Evolutionary conservation across 345 rosid species (phyloP).

Genomic region (Anastatica hierochuntica): DNA sequence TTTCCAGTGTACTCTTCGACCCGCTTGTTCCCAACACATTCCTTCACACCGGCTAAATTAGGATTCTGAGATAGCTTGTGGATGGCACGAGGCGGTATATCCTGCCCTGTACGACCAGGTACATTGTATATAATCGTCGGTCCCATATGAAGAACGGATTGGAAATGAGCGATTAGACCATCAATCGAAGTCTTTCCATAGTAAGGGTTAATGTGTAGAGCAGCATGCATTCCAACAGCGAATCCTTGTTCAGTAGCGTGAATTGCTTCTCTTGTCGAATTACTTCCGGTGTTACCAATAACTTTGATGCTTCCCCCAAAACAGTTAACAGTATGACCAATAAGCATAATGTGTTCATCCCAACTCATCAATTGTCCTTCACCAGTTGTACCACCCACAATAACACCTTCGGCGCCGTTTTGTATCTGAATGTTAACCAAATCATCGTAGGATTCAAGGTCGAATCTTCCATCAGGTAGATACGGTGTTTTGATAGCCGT

Average conservation of each 20-base stretch:
- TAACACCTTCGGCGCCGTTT: conserved; percentile 67
- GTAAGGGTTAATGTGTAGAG: conserved; percentile 89
- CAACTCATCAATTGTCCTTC: conserved; percentile 98
- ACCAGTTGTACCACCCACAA: conserved; percentile 90
- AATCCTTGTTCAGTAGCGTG: conserved; percentile 90
- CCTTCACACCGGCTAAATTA: conserved; percentile 73
- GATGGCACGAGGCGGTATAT: conserved; percentile 58
- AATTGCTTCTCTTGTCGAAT: conserved; percentile 83
- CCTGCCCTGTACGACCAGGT: conserved; percentile 79
- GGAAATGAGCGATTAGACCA: conserved; percentile 65
- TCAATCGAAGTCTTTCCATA: conserved; percentile 82
- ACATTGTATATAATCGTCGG: conserved; percentile 86
- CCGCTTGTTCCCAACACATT: conserved; percentile 68
- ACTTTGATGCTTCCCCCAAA: conserved; percentile 74
- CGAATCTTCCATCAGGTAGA: conserved; percentile 84
- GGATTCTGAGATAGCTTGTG: conserved; percentile 41
- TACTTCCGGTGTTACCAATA: conserved; percentile 87
- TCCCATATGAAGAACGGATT: conserved; percentile 67
- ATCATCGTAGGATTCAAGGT: conserved; percentile 81
- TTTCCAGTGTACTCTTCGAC: conserved; percentile 47
- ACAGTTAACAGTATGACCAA: conserved; percentile 80
- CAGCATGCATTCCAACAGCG: conserved; percentile 94
- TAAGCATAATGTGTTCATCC: conserved; percentile 96
- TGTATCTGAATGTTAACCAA: conserved; percentile 62
- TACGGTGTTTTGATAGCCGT: conserved; percentile 95